A percentile compares a stretch with the other conserved stretches of the same genome.
phyloP scores from a whole-genome alignment of 495 filamentous ascomycete species.

The Neurospora discreta region DNA sequence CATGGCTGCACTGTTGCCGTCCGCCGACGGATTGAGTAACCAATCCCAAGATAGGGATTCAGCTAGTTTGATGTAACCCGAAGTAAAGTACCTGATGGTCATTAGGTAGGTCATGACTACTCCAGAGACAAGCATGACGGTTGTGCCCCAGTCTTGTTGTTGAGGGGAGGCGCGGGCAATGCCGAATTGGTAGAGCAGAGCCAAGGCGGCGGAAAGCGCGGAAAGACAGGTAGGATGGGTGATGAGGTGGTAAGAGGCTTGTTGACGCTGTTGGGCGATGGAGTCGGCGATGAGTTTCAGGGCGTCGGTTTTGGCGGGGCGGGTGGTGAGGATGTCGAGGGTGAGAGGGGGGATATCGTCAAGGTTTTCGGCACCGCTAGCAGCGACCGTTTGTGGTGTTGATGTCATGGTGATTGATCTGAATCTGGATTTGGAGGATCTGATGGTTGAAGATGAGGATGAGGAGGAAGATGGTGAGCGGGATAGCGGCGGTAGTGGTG shows the following conservation, averaged over 20 bases:
- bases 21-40: conserved; percentile 11
- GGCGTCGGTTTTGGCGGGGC: conserved; percentile 30
- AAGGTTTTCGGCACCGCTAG: conserved; percentile 4
- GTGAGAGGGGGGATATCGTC: conserved; percentile 32
- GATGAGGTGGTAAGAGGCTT: conserved; percentile 23
- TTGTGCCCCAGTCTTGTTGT: conserved; percentile 22
- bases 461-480: not conserved
- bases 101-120: conserved; percentile 31
- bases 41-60: conserved; percentile 29
- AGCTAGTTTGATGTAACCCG: conserved; percentile 28
- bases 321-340: conserved; percentile 21
- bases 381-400: conserved; percentile 4
- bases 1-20: too few species aligned
- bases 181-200: conserved; percentile 24
- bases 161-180: conserved; percentile 9
- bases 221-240: conserved; percentile 31
- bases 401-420: not conserved
- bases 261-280: conserved; percentile 36
- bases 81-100: conserved; percentile 29
- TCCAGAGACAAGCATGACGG: conserved; percentile 22
- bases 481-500: not conserved
- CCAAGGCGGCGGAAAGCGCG: conserved; percentile 15
- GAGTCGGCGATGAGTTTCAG: conserved; percentile 34
- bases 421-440: not conserved
- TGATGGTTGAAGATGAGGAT: not conserved